These are phyloP conservation scores for Apiospora arundinis DNA, from an alignment of 2,329 filamentous ascomycete genomes.

Conservation along the genomic window DNA sequence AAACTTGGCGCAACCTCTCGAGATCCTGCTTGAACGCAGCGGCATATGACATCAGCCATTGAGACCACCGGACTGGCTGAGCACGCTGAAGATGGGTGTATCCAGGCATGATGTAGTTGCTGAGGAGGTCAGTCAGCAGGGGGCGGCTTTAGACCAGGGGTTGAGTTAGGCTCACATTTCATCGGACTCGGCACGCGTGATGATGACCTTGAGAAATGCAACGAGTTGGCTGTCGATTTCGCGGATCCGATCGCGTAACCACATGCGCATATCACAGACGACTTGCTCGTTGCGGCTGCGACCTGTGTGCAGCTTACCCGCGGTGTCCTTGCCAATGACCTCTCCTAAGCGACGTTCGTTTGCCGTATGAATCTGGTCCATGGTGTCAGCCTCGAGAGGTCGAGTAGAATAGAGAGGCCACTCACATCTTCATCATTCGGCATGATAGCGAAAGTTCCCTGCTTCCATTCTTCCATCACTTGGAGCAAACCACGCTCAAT, in stretches of 20 bases:
- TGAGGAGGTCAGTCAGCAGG: constrained; percentile 25
- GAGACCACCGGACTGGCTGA: constrained; percentile 74
- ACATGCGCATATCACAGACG: constrained; percentile 88
- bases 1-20: constrained; percentile 70
- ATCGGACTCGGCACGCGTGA: constrained; percentile 70
- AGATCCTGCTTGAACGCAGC: constrained; percentile 71
- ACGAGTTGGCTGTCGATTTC: constrained; percentile 72
- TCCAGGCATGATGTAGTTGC: constrained; percentile 73
- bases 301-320: constrained; percentile 88
- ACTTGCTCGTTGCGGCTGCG: constrained; percentile 91
- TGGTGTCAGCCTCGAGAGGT: constrained; percentile 25
- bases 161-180: constrained; percentile 59
- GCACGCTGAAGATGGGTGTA: constrained; percentile 81
- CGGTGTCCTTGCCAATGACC: constrained; percentile 84
- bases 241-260: constrained; percentile 78
- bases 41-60: constrained; percentile 75
- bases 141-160: constrained; percentile 24
- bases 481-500: constrained; percentile 74
- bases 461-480: constrained; percentile 61
- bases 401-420: constrained; percentile 30
- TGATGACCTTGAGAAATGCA: constrained; percentile 70
- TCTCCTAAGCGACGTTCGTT: constrained; percentile 69
- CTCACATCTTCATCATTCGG: constrained; percentile 41
- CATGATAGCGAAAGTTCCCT: constrained; percentile 56
- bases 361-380: constrained; percentile 32